These are phyloP conservation scores for Cicer chorassanicum DNA, from an alignment of 306 rosid genomes.

Conservation along the genomic window DNA sequence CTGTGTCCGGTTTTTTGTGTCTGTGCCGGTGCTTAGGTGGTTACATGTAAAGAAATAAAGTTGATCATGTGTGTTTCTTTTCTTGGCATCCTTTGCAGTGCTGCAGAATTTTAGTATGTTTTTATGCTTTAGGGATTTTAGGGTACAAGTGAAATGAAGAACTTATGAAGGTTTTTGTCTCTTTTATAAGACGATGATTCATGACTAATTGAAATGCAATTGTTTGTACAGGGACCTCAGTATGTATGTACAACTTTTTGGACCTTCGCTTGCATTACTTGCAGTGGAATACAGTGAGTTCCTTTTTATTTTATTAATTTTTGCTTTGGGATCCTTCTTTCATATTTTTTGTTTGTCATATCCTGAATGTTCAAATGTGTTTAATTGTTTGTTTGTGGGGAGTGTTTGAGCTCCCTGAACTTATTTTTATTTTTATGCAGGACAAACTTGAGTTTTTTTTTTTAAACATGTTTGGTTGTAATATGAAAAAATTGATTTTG, in stretches of 20 bases:
- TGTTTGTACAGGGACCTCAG: constrained; percentile 78
- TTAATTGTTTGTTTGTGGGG: neutral
- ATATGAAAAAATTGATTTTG: neutral
- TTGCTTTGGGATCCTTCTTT: constrained; percentile 16
- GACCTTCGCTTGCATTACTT: constrained; percentile 75
- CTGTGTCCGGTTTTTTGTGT: too few relatives aligned
- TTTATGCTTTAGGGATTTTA: constrained; percentile 4
- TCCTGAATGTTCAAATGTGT: constrained; percentile 18
- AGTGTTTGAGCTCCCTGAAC: neutral
- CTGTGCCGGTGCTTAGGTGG: neutral
- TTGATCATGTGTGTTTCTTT: constrained; percentile 11
- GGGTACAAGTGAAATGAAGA: constrained; percentile 19
- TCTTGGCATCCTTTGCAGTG: neutral
- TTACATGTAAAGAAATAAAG: neutral
- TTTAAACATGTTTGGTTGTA: neutral
- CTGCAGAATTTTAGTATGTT: constrained; percentile 12
- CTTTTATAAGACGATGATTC: constrained; percentile 5
- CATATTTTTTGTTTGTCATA: neutral
- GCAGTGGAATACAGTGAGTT: constrained; percentile 95
- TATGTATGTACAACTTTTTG: constrained; percentile 82
- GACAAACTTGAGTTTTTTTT: neutral
- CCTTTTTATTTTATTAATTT: constrained; percentile 23
- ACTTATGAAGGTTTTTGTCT: constrained; percentile 10
- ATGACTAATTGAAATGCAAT: neutral
- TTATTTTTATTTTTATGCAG: neutral